A percentile compares a stretch with the other conserved stretches of the same genome.
These are phyloP conservation scores for Penicillium lagena DNA, from an alignment of 495 filamentous ascomycete species.

Conservation along the genomic window DNA sequence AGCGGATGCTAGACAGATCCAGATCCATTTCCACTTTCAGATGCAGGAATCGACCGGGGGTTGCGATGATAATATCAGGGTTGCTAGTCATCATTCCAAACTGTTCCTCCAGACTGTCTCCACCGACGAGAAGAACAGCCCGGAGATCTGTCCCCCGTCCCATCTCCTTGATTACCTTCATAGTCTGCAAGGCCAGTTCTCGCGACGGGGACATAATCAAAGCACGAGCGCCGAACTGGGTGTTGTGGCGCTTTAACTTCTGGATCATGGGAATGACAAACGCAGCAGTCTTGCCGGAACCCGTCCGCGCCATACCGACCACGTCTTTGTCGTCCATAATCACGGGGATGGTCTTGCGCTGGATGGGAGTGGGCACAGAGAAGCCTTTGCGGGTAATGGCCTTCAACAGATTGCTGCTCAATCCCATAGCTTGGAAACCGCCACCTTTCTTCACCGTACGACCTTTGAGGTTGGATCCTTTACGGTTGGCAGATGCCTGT, in stretches of 20 bases:
- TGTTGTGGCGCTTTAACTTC: conserved; percentile 83
- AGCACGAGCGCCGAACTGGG: conserved; percentile 73
- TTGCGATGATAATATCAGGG: conserved; percentile 94
- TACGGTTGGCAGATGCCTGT: conserved; percentile 81
- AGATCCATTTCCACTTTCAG: conserved; percentile 92
- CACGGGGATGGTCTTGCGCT: conserved; percentile 91
- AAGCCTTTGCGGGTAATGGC: conserved; percentile 92
- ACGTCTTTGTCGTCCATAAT: conserved; percentile 86
- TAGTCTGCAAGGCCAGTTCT: conserved; percentile 88
- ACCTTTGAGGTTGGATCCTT: conserved; percentile 72
- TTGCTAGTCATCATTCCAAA: conserved; percentile 89
- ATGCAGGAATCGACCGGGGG: conserved; percentile 91
- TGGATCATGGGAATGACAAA: conserved; percentile 99
- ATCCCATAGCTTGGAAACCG: conserved; percentile 94
- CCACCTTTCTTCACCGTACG: conserved; percentile 87
- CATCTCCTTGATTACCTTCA: conserved; percentile 95
- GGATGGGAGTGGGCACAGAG: conserved; percentile 92
- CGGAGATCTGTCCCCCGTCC: conserved; percentile 85
- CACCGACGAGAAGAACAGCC: conserved; percentile 82
- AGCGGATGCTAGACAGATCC: conserved; percentile 76
- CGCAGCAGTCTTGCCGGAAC: conserved; percentile 93
- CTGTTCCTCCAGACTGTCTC: conserved; percentile 93
- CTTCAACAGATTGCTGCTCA: conserved; percentile 74
- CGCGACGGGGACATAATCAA: conserved; percentile 86
- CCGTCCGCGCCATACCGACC: conserved; percentile 94